Evolutionary conservation across 257 asterid species (phyloP), one percentile per base, ranked within the genome.

Genomic region (Plantago major): DNA sequence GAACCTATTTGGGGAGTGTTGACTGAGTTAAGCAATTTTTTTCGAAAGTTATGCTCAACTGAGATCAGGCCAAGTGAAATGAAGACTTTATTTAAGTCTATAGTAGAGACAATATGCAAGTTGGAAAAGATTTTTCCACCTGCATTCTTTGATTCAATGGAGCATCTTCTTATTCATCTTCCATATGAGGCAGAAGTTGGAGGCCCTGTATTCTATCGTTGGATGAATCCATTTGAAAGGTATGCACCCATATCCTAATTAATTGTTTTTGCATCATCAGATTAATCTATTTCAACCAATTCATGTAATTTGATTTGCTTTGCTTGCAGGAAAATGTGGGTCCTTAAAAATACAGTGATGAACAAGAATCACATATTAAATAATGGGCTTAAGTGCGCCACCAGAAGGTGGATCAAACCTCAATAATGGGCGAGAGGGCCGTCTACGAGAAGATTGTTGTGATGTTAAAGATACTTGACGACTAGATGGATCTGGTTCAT

Each of bases 51-150:
- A 9, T n/a, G 56, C 11, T 26, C 37, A 16, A 8, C 33, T 0
- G 28, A 51, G 12, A 17, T 51, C 11, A 6, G 12, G 11, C 19
- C 11, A 6, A 1, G 10, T 4, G 56, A 51, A 4, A 51, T 51
- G 56, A 12, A 15, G n/a, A n/a, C n/a, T n/a, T n/a, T n/a, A n/a
- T n/a, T n/a, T n/a, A 49, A 49, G 55, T 49, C 55, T 45, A 45
- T 11, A 12, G 51, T n/a, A n/a, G n/a, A n/a, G 51, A 12, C 5
- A 46, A 46, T 15, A 46, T n/a, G n/a, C n/a, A n/a, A n/a, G n/a
- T n/a, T n/a, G n/a, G n/a, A n/a, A n/a, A n/a, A n/a, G n/a, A n/a
- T 46, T 46, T 46, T 46, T 9, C 51, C 51, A 5, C 16, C 54
- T 28, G 15, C 54, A 11, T 49, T 49, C 54, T 49, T 49, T 16